Conservation (phyloP, 257 asterid genomes). For the Gentiana macrophylla region DNA sequence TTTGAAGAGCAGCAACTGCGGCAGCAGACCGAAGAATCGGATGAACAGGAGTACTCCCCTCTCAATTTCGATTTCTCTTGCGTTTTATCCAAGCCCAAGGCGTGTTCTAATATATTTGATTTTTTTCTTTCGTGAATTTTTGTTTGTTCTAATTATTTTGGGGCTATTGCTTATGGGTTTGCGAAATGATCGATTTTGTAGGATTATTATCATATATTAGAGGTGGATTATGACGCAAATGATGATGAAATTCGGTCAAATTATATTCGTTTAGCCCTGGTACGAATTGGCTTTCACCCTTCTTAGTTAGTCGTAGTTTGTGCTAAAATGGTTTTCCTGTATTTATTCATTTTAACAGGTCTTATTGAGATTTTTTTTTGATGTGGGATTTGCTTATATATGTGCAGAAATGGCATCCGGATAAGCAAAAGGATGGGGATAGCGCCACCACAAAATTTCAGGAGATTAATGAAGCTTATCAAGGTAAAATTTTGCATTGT, state of each 20-base stretch:
- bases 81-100: slow-evolving; percentile 66
- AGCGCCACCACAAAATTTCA: slow-evolving; percentile 69
- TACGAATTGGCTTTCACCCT: slow-evolving; percentile 14
- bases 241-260: slow-evolving; percentile 85
- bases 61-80: slow-evolving; percentile 58
- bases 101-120: background rate
- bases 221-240: slow-evolving; percentile 81
- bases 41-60: slow-evolving; percentile 25
- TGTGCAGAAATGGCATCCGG: slow-evolving; percentile 92
- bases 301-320: background rate
- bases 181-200: slow-evolving; percentile 8
- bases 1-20: slow-evolving; percentile 21
- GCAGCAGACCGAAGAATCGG: slow-evolving; percentile 18
- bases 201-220: slow-evolving; percentile 81
- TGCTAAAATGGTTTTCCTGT: background rate
- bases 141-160: slow-evolving; percentile 1
- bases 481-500: slow-evolving; percentile 28
- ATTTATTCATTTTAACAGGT: background rate
- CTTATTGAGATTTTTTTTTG: background rate
- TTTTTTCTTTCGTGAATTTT: background rate
- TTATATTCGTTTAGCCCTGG: slow-evolving; percentile 89
- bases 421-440: slow-evolving; percentile 64
- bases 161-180: background rate
- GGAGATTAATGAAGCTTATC: slow-evolving; percentile 88
- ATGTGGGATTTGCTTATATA: background rate